Evolutionary conservation across 2,329 filamentous ascomycete genomes (phyloP), one percentile per base, ranked within the genome.

Genomic region (Paraphaeosphaeria sporulosa): DNA sequence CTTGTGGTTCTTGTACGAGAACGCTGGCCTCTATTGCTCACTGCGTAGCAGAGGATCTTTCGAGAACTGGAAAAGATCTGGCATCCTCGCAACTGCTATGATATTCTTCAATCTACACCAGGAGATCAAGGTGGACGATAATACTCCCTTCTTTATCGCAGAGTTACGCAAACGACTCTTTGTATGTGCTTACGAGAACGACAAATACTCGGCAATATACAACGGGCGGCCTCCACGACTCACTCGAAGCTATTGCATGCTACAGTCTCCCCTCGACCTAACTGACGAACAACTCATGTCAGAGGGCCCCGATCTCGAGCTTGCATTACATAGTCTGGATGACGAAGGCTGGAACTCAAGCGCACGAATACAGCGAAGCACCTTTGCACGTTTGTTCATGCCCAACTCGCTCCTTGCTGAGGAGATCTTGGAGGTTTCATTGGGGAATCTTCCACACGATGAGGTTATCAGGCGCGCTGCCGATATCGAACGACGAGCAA

Each of bases 371-470:
- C 76, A 81, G 21, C 69, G 81, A 0, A 76, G 79, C 0, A 86
- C 85, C 0, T 79, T 82, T 57, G 66, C 77, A 0, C 77, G 86
- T 27, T 80, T 83, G 0, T 81, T 82, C 47, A 78, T 79, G 1
- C 77, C 81, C 12, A 78, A 88, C 38, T 81, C 82, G 5, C 58
- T 71, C 0, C 79, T 89, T 8, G 79, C 84, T 2, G 86, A 89
- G 61, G 86, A 89, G 50, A 82, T 89, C 4, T 78, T 89, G 4
- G 84, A 88, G 62, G 78, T 88, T 23, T 85, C 85, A 0, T 72
- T 88, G 0, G 82, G 82, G 2, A 34, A 4, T 66, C 71, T 57
- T 3, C 34, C 64, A 1, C 70, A 73, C 7, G 72, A 76, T 10
- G 78, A 81, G 9, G 72, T 83, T 4, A 59, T 78, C 10, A 67